These are phyloP conservation scores for Solanum chacoense DNA, from an alignment of 305 asterid genomes.

Conservation along the genomic window DNA sequence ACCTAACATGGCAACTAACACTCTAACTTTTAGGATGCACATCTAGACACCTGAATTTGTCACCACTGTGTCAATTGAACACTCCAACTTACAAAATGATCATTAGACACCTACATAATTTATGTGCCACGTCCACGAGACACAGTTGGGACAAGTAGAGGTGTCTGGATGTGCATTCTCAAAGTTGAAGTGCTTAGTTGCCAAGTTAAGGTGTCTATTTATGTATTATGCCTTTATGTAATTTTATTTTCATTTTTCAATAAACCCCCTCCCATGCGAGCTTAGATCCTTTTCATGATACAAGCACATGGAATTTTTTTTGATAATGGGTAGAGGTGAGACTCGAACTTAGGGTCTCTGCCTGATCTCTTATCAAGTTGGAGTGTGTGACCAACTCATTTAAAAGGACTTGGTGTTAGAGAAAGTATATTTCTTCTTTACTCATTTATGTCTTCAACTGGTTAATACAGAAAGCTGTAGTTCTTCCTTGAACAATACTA, in stretches of 20 bases:
- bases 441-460: not conserved
- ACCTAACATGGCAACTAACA: not conserved
- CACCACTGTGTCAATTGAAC: not conserved
- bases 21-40: not conserved
- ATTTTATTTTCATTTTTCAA: not conserved
- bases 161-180: not conserved
- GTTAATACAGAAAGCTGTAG: not conserved
- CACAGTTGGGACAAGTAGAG: not conserved
- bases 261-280: not conserved
- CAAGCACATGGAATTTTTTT: not conserved
- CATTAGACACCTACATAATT: not conserved
- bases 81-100: not conserved
- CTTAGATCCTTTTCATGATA: not conserved
- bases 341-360: not conserved
- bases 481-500: not conserved
- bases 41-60: not conserved
- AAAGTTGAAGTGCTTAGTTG: not conserved
- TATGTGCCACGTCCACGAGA: not conserved
- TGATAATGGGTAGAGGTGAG: fast-evolving
- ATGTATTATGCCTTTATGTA: not conserved
- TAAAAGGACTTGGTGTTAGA: not conserved
- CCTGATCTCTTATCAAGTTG: not conserved
- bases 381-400: not conserved
- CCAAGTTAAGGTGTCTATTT: not conserved
- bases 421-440: not conserved